phyloP scores from a whole-genome alignment of 2,329 filamentous ascomycete genomes.

The Aspergillus sp. region DNA sequence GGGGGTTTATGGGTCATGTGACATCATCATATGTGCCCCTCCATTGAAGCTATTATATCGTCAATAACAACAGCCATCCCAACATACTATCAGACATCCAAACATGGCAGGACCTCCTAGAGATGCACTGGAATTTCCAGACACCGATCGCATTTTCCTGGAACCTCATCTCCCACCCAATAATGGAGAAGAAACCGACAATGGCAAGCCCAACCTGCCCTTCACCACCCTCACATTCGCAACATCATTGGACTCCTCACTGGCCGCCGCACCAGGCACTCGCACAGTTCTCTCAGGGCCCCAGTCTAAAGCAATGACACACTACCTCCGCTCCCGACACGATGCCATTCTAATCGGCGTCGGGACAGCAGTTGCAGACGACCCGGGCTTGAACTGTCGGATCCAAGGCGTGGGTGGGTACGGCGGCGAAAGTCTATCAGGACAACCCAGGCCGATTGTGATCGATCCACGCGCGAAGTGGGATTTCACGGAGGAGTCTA shows the following conservation, averaged over 20 bases:
- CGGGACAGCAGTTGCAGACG: constrained; percentile 76
- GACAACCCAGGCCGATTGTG: constrained; percentile 74
- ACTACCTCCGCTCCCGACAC: constrained; percentile 80
- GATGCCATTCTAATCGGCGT: constrained; percentile 81
- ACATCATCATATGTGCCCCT: no score
- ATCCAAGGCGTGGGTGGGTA: constrained; percentile 55
- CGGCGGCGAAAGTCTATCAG: constrained; percentile 41
- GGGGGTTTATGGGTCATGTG: no score
- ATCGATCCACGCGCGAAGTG: constrained; percentile 73
- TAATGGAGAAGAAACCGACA: constrained; percentile 10
- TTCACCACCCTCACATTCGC: constrained; percentile 80
- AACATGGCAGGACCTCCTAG: constrained; percentile 1
- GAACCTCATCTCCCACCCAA: constrained; percentile 41
- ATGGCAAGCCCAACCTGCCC: constrained; percentile 24
- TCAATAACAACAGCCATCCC: no score
- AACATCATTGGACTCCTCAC: constrained; percentile 73
- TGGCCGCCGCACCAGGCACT: constrained; percentile 67
- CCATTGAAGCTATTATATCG: no score
- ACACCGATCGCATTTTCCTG: constrained; percentile 36
- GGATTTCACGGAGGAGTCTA: constrained; percentile 55
- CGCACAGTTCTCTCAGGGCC: constrained; percentile 77
- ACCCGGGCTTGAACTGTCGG: constrained; percentile 84
- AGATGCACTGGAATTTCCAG: constrained; percentile 35
- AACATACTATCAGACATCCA: neutral
- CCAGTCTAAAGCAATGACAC: constrained; percentile 86